These are phyloP conservation scores for Metroxylon sagu DNA, from an alignment of 176 grass and related monocot genomes.

Conservation along the genomic window DNA sequence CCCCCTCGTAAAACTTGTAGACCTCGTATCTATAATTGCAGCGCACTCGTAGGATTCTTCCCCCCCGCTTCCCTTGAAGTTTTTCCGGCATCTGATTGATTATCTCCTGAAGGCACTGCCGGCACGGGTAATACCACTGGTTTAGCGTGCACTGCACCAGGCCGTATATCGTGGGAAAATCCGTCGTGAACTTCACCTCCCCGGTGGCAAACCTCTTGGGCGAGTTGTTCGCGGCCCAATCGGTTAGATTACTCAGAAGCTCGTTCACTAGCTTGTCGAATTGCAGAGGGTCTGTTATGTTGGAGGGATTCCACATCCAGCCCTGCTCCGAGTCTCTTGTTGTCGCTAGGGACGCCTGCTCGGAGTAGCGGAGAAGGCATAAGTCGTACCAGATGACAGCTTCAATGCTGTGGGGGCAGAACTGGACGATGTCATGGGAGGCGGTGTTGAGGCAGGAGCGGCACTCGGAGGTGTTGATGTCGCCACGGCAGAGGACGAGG, in stretches of 20 bases:
- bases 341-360: constrained; percentile 21
- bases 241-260: constrained; percentile 20
- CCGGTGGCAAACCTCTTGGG: constrained; percentile 30
- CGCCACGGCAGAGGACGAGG: constrained; percentile 45
- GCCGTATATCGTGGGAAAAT: constrained; percentile 25
- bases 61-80: constrained; percentile 7
- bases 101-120: constrained; percentile 23
- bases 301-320: accelerated
- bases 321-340: not conserved
- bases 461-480: constrained; percentile 19
- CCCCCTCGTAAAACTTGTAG: constrained; percentile 33
- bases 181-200: constrained; percentile 5
- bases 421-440: not conserved
- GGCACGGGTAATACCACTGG: constrained; percentile 16
- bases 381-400: constrained; percentile 26
- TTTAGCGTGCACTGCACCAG: constrained; percentile 48
- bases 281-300: not conserved
- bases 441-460: constrained; percentile 25
- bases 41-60: constrained; percentile 9
- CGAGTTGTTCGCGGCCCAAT: constrained; percentile 17
- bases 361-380: constrained; percentile 42
- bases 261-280: constrained; percentile 15
- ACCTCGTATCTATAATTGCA: constrained; percentile 46
- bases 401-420: constrained; percentile 18
- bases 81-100: not conserved